phyloP scores from a whole-genome alignment of 2,329 filamentous ascomycete genomes.

The Clonostachys rhizophaga region DNA sequence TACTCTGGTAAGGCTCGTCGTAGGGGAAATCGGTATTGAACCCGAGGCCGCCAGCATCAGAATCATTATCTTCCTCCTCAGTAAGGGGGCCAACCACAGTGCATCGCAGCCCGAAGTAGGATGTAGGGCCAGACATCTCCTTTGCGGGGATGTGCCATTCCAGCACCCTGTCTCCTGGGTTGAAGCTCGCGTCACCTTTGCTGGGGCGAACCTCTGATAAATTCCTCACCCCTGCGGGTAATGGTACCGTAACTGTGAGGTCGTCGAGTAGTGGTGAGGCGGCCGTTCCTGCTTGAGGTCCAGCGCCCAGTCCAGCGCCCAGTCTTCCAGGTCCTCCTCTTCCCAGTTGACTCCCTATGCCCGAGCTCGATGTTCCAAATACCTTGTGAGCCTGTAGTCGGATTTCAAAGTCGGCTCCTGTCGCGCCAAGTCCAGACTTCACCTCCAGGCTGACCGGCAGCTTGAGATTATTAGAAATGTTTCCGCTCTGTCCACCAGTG shows the following conservation, averaged over 20 bases:
- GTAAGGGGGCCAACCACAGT: slow-evolving; percentile 66
- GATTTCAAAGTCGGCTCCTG: slow-evolving; percentile 85
- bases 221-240: slow-evolving; percentile 76
- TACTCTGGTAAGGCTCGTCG: slow-evolving; percentile 51
- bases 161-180: slow-evolving; percentile 63
- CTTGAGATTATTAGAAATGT: slow-evolving; percentile 61
- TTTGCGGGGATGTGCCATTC: slow-evolving; percentile 82
- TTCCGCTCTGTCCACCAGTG: slow-evolving; percentile 50
- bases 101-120: slow-evolving; percentile 71
- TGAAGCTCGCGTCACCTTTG: slow-evolving; percentile 80
- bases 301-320: slow-evolving; percentile 4
- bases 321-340: slow-evolving; percentile 26
- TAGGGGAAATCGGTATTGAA: slow-evolving; percentile 47
- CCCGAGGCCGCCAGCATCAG: slow-evolving; percentile 46
- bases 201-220: slow-evolving; percentile 77
- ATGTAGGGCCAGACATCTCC: slow-evolving; percentile 63
- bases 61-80: slow-evolving; percentile 39
- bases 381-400: slow-evolving; percentile 67
- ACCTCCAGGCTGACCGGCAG: slow-evolving; percentile 80
- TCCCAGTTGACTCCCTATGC: slow-evolving; percentile 28
- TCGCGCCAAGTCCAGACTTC: slow-evolving; percentile 69
- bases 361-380: slow-evolving; percentile 33
- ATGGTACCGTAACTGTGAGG: slow-evolving; percentile 70
- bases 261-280: slow-evolving; percentile 67
- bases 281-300: slow-evolving; percentile 46